Percentiles rank a stretch among this genome's conserved stretches.
Conservation (phyloP, 306 rosid species). For the Leucaena leucocephala region DNA sequence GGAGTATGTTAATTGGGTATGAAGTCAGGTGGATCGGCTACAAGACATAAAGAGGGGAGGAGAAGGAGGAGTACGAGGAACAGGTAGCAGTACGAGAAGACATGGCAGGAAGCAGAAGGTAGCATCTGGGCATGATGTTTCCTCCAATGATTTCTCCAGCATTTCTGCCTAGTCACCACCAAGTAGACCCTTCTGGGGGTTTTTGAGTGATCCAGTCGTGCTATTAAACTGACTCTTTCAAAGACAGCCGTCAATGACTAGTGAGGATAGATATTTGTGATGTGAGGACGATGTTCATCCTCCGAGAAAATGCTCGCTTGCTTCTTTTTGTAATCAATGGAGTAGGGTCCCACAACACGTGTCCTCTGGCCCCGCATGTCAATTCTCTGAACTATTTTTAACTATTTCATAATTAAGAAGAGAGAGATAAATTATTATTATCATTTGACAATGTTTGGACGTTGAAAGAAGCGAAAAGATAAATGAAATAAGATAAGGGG, state of each 20-base stretch:
- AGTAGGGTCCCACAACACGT: constrained; percentile 45
- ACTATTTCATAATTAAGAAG: too few relatives aligned
- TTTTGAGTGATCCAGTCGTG: background rate
- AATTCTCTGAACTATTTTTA: too few relatives aligned
- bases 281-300: background rate
- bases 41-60: constrained; percentile 48
- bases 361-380: constrained; percentile 34
- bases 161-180: constrained; percentile 41
- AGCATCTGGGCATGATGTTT: constrained; percentile 51
- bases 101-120: constrained; percentile 52
- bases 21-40: constrained; percentile 57
- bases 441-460: too few relatives aligned
- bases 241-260: background rate
- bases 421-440: too few relatives aligned
- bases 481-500: too few relatives aligned
- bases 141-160: constrained; percentile 44
- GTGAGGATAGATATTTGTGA: background rate
- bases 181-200: background rate
- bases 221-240: constrained; percentile 1
- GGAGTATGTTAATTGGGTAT: constrained; percentile 9
- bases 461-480: too few relatives aligned
- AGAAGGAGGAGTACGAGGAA: constrained; percentile 49
- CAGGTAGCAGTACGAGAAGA: constrained; percentile 42
- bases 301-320: background rate
- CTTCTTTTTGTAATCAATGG: constrained; percentile 3